Evolutionary conservation across 2,329 filamentous ascomycete species (phyloP).

Genomic region (Aspergillus flavus): DNA sequence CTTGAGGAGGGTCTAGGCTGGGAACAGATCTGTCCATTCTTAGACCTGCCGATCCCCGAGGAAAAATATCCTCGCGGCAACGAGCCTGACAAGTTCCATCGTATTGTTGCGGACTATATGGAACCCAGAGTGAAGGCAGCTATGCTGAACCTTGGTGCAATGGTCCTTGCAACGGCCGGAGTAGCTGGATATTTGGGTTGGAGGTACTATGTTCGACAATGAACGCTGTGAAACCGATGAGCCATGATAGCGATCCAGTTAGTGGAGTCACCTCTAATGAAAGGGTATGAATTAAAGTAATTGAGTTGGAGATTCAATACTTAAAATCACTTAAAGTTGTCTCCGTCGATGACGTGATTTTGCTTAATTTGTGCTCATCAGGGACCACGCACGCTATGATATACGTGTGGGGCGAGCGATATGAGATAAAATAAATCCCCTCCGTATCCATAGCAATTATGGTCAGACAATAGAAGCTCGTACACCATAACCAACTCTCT

Average conservation of each 20-base stretch:
- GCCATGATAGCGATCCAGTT: no score
- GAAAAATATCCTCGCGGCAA: slow-evolving; percentile 24
- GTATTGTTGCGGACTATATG: slow-evolving; percentile 14
- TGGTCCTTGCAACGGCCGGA: slow-evolving; percentile 17
- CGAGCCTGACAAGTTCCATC: slow-evolving; percentile 24
- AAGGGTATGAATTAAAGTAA: not conserved
- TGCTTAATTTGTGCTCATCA: not conserved
- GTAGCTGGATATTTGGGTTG: slow-evolving; percentile 15
- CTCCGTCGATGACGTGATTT: not conserved
- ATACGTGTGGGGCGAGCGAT: not conserved
- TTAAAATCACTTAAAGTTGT: not conserved
- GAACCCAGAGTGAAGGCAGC: slow-evolving; percentile 17
- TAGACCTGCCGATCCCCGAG: slow-evolving; percentile 22
- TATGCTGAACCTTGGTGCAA: slow-evolving; percentile 14
- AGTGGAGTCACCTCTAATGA: not conserved
- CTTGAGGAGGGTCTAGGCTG: slow-evolving; percentile 28
- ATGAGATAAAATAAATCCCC: not conserved
- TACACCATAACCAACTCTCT: no score
- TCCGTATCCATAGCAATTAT: no score
- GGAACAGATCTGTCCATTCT: slow-evolving; percentile 29
- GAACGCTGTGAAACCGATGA: not conserved
- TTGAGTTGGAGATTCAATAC: not conserved
- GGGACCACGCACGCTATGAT: not conserved
- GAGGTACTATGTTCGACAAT: not conserved
- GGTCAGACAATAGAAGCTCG: no score